Evolutionary conservation across 1,139 yeast species (phyloP), one percentile per base, ranked within the genome.

Genomic region (Scheffersomyces parashehatae): DNA sequence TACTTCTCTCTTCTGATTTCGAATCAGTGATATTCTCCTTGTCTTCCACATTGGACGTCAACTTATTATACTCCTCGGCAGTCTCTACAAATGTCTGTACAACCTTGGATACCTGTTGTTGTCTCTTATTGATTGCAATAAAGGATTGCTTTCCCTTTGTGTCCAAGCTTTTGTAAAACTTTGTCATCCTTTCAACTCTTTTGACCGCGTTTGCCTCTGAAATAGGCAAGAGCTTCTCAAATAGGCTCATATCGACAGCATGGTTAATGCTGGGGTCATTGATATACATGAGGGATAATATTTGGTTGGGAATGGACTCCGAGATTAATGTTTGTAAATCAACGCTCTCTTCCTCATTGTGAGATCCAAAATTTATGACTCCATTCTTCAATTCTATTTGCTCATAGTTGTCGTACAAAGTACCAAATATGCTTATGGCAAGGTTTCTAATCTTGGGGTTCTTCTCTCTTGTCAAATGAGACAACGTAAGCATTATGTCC

Each of bases 231-330:
- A 90, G 55, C 43, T 76, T 73, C 44, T 83, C 88, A 54, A 83
- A 77, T 6, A 89, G 55, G 1, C 77, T 68, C 3, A 67, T 51
- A 58, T 90, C 97, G 13, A 88, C 86, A 16, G 78, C 68, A n/a
- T 83, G 76, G 45, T 84, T 88, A 41, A 89, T 83, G 14, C 73
- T 72, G 43, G 68, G 75, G 54, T 88, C 91, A 59, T 89, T 88
- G 49, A 90, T 85, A 57, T 88, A 90, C 36, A 86, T 73, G 41
- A 89, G 73, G 14, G 83, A 81, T 43, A 90, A 65, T 0, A 90
- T 64, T 32, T 77, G 77, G 41, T 82, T 80, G 1, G 97, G 97
- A 20, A 89, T 81, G 52, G 78, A 75, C 4, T 49, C 45, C 8
- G 55, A 46, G 7, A 68, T 55, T 30, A 56, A 36, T 3, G 69